Conservation (phyloP, 2,329 filamentous ascomycete genomes). For the Venturia aucupariae region DNA sequence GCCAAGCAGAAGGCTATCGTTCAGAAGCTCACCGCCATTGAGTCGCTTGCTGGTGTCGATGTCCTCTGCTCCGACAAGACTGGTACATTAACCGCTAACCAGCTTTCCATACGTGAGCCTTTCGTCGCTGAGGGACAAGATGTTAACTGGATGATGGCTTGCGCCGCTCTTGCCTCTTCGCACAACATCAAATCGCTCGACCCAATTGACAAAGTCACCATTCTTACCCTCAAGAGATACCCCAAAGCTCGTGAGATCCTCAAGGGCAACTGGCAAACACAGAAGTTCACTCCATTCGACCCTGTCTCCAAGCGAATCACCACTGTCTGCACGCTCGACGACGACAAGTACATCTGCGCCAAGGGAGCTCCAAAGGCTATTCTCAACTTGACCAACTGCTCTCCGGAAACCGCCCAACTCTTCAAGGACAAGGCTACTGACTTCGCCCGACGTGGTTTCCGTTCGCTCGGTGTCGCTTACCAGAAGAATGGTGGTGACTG, state of each 20-base stretch:
- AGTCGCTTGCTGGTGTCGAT: conserved; percentile 65
- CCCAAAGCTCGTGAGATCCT: conserved; percentile 70
- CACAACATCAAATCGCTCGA: conserved; percentile 73
- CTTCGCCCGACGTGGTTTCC: conserved; percentile 71
- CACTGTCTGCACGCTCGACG: conserved; percentile 57
- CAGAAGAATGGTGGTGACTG: conserved; percentile 68
- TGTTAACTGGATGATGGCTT: conserved; percentile 79
- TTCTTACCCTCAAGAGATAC: conserved; percentile 66
- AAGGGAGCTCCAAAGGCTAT: conserved; percentile 73
- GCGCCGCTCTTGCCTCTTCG: conserved; percentile 65
- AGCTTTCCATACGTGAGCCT: conserved; percentile 67
- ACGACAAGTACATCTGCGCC: conserved; percentile 61
- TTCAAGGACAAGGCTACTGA: conserved; percentile 67
- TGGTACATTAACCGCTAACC: conserved; percentile 65
- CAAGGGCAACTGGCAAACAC: conserved; percentile 63
- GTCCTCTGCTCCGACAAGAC: conserved; percentile 78
- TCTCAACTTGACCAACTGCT: conserved; percentile 58
- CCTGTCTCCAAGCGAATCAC: conserved; percentile 74
- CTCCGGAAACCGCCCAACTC: conserved; percentile 52
- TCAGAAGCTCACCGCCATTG: conserved; percentile 70
- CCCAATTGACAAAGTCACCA: conserved; percentile 71
- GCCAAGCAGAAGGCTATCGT: conserved; percentile 72
- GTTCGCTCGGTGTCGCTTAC: conserved; percentile 68
- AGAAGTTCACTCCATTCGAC: conserved; percentile 71
- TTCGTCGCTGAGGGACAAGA: conserved; percentile 69